Evolutionary conservation across 805 yeast species (phyloP), one percentile per base, ranked within the genome.

Genomic region (Kuraishia piskuri): DNA sequence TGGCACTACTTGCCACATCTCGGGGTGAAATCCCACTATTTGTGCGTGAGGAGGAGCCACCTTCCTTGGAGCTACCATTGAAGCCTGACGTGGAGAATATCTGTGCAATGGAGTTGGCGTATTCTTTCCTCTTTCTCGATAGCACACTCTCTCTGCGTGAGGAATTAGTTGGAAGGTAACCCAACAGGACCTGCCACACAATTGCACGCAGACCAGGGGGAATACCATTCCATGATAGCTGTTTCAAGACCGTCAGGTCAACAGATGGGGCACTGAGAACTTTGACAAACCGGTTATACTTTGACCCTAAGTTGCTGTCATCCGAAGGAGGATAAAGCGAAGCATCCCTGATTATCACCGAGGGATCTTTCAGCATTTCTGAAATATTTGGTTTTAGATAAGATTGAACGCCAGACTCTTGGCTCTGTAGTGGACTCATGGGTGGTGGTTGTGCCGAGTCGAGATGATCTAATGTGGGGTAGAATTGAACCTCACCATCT

Each of bases 141-240:
- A 92, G 67, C 1, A 90, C 84, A 0, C 84, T 67, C 3, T 71
- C 79, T 59, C 96, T 83, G 52, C 98, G 76, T 49, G 84, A 81
- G 23, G 84, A 78, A 64, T 90, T 94, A 1, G 94, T 81, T 1
- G 99, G 97, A 40, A 92, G 71, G 65, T 94, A 94, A 0, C 98
- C 98, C 51, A 92, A 75, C 50, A 94, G 68, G 19, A 91, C 70
- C 69, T 90, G 96, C 99, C 99, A 94, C 12, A 88, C 82, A 46
- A 85, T 69, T 0, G 97, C 88, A 55, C 98, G 75, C 54, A 90
- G 74, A 54, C 83, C 84, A 12, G 78, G 71, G 0, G 99, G 98
- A 5, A 94, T 80, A 1, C 99, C 99, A 61, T 91, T 87, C 98
- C 99, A 94, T 19, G 97, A 80, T 51, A 90, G 76, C 63, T 86